Base-by-base conservation (phyloP, 257 asterid genomes). In the Linaria vulgaris region DNA sequence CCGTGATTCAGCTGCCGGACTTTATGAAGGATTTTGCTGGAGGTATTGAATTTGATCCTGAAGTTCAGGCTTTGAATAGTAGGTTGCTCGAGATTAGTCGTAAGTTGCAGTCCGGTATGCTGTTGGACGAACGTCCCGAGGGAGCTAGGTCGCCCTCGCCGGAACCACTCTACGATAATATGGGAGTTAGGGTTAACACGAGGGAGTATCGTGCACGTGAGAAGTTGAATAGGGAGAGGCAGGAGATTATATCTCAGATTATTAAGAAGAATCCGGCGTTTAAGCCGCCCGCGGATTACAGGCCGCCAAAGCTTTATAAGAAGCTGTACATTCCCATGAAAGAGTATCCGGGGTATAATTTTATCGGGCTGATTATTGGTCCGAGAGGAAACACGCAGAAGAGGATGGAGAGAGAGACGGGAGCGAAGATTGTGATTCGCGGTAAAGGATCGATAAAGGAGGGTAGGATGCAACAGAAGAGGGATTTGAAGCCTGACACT, bases 71-170 rank as follows among this genome's bases (percentile, higher is more conserved):
- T 57, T 80, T 91, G 63, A 88, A 91, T 61, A 83, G 91, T 73
- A 79, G 95, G 73, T 79, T 91, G 52, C 82, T 85, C 62, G 98
- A 91, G 61, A 91, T 91, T 59, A 83, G 92, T 76, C 79, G 96
- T 54, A 88, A 91, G 74, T 75, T 91, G 82, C 97, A 88, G 56
- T 85, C 96, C 2, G 98, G 98, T 23, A 66, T 83, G 84, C 85
- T 82, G 21, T 75, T 88, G 70, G 98, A 92, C 57, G 98, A 92
- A 41, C 80, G 84, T 10, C 91, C 98, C 0, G 97, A 92, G 73
- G 97, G 96, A 20, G 94, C 91, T 53, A 76, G 98, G 66, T 92
- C 98, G 14, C 99, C 99, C 39, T 92, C 97, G 12, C 99, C 99
- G 1, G 99, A 92, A 67, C 99, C 99, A 11, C 68, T 92, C 1